Evolutionary conservation across 306 rosid species (phyloP), one percentile per base, ranked within the genome.

Genomic region (Prunus armeniaca): DNA sequence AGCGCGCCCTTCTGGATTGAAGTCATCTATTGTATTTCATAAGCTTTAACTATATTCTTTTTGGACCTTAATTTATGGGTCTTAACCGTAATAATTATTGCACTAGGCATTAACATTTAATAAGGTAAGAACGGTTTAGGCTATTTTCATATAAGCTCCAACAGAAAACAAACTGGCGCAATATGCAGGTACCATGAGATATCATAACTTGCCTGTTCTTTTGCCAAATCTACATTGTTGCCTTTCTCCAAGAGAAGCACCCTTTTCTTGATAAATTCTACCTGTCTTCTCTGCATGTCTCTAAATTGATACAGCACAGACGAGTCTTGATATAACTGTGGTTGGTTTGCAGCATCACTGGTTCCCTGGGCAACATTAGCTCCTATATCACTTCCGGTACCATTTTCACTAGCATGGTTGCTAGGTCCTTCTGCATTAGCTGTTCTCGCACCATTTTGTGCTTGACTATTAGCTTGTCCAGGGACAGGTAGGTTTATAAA

Each of bases 201-300:
- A 65, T 49, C 43, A 60, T 43, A 74, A 89, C 99, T 92, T 82
- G 92, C 99, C 50, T 81, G 92, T 84, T 92, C 89, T 78, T 92
- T 97, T 81, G 88, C 89, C 85, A 88, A 93, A 88, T 92, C 98
- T 62, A 93, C 93, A 72, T 89, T 89, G 58, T 91, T 91, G 47
- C 98, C 99, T 75, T 96, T 96, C 74, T 96, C 99, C 93, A 96
- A 90, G 70, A 96, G 98, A 60, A 91, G 96, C 80, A 96, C 99
- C 85, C 99, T 93, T 82, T 89, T 91, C 87, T 96, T 96, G 56
- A 96, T 84, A 78, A 88, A 96, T 82, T 96, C 99, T 73, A 96
- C 99, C 85, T 84, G 92, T 81, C 98, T 87, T 82, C 97, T 88
- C 84, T 92, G 99, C 98, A 90, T 96, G 72, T 96, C 99, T 89